Evolutionary conservation across 345 rosid genomes (phyloP), one percentile per base, ranked within the genome.

Genomic region (Pistacia integerrima): DNA sequence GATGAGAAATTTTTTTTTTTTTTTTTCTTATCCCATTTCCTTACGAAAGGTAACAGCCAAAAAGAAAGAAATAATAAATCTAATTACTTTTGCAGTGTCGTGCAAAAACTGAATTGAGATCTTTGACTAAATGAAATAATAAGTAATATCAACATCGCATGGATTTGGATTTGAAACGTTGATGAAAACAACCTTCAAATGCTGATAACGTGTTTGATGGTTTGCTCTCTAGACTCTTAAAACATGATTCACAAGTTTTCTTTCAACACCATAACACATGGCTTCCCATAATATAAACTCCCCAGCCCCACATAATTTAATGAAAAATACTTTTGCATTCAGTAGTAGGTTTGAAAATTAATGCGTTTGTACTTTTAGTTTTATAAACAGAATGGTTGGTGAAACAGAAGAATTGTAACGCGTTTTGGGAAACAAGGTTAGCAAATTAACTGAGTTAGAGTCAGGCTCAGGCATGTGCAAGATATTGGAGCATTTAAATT

Each of bases 51-150:
- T 36, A 49, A 64, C 51, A 17, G 22, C 52, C 18, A 46, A 2
- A 48, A 13, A 13, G 2, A 25, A 68, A 22, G 5, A 1, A 46
- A 67, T 17, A 7, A 18, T 65, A 28, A 59, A 59, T 59, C 7
- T 20, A 59, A 12, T 7, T 10, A 17, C 12, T 2, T 33, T 67
- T n/a, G 11, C 4, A 35, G 10, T 69, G 41, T 17, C 76, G 73
- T 59, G 77, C 49, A 7, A 52, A 56, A 67, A 60, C 12, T 20
- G 49, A 38, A 44, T 1, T 73, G 67, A n/a, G 14, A 72, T 49
- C 49, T 44, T 59, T 35, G 59, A 38, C 72, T 20, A 44, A 38
- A 25, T 25, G 25, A 16, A 41, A 41, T 41, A 41, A 5, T 5
- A 41, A 41, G 44, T 41, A 41, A 41, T 41, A 41, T 41, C 10